A percentile compares a stretch with the other conserved stretches of the same genome.
These are phyloP conservation scores for Lyophyllum atratum DNA, from an alignment of 768 basidiomycete genomes.

Conservation along the genomic window DNA sequence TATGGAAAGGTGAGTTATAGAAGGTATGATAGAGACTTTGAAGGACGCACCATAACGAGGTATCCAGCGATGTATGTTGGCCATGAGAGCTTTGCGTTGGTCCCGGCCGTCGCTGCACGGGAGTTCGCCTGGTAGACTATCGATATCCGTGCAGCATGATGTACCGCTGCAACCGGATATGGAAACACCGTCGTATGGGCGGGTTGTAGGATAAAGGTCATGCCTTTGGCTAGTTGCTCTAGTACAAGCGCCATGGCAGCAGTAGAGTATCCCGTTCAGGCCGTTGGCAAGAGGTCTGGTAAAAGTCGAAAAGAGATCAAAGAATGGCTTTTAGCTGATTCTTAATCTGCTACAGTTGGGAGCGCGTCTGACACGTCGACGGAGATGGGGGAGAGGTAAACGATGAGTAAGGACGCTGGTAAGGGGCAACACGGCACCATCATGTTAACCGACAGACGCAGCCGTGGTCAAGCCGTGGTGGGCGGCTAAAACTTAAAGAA, in stretches of 20 bases:
- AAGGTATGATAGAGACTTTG: neutral
- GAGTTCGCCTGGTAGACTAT: conserved; percentile 44
- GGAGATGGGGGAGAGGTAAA: neutral
- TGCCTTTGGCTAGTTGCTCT: conserved; percentile 4
- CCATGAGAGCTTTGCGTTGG: conserved; percentile 37
- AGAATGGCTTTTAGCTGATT: too few relatives aligned
- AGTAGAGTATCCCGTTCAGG: neutral
- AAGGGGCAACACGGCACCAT: neutral
- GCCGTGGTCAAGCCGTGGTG: conserved; percentile 2
- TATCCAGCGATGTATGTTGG: conserved; percentile 46
- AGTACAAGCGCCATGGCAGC: neutral
- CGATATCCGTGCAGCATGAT: conserved; percentile 47
- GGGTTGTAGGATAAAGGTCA: conserved; percentile 19
- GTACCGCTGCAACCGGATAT: conserved; percentile 37
- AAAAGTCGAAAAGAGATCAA: too few relatives aligned
- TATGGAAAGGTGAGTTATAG: neutral
- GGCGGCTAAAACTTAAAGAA: neutral
- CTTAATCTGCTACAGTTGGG: too few relatives aligned
- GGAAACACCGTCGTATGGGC: conserved; percentile 44
- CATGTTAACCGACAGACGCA: neutral
- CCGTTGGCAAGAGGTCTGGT: neutral
- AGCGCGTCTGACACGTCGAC: neutral
- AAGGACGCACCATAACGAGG: conserved; percentile 41
- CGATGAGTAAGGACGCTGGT: neutral
- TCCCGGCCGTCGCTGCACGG: conserved; percentile 21